Evolutionary conservation across 129 eudicot genomes (phyloP).

Genomic region (Centaurea solstitialis): DNA sequence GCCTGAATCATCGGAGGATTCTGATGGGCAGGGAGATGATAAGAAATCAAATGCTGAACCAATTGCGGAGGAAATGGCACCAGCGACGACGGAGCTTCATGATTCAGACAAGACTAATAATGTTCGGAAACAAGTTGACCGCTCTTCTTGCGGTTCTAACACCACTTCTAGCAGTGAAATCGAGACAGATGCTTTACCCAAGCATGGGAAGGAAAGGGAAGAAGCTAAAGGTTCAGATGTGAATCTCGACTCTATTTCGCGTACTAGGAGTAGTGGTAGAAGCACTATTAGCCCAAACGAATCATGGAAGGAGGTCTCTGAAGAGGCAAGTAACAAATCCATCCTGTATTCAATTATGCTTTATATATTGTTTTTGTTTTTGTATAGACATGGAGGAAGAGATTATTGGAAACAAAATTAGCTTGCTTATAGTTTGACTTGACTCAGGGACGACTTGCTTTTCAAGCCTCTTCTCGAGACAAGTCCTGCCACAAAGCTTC

Average conservation of each 20-base stretch:
- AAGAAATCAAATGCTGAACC: slow-evolving; percentile 34
- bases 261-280: slow-evolving; percentile 68
- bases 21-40: slow-evolving; percentile 46
- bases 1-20: slow-evolving; percentile 65
- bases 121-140: slow-evolving; percentile 72
- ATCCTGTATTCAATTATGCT: not conserved
- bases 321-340: slow-evolving; percentile 63
- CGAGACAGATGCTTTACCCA: slow-evolving; percentile 76
- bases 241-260: slow-evolving; percentile 51
- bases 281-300: slow-evolving; percentile 46
- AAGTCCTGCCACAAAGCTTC: slow-evolving; percentile 89
- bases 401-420: not conserved
- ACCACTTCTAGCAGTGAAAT: slow-evolving; percentile 92
- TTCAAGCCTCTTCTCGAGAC: slow-evolving; percentile 84
- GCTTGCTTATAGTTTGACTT: not conserved
- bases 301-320: slow-evolving; percentile 97
- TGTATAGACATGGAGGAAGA: not conserved
- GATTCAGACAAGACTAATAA: slow-evolving; percentile 53
- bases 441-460: slow-evolving; percentile 84
- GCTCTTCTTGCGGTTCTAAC: slow-evolving; percentile 96
- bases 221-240: slow-evolving; percentile 53
- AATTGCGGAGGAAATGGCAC: slow-evolving; percentile 35
- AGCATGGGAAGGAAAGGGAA: slow-evolving; percentile 57
- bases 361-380: not conserved
- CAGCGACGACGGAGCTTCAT: slow-evolving; percentile 34